A percentile compares a stretch with the other conserved stretches of the same genome.
Conservation (phyloP, 2,329 filamentous ascomycete genomes). For the Neopestalotiopsis sp. region DNA sequence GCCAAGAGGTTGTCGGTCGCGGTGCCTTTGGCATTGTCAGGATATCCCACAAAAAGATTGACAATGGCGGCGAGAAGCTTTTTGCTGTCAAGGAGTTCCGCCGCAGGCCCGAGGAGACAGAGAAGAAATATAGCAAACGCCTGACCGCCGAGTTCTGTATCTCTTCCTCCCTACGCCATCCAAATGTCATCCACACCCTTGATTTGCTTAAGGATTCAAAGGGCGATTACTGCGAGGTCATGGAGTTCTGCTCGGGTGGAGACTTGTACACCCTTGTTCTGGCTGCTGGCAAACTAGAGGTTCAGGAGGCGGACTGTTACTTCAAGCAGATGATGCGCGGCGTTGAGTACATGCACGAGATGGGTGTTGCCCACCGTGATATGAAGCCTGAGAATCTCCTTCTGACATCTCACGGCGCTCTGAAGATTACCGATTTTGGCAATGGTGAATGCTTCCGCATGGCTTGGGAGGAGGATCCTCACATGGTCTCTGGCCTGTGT, state of each 20-base stretch:
- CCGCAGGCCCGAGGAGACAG: conserved; percentile 88
- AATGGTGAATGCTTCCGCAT: conserved; percentile 99
- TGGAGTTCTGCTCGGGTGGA: conserved; percentile 98
- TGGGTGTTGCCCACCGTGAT: conserved; percentile 97
- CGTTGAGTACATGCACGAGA: conserved; percentile 98
- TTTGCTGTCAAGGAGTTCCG: conserved; percentile 99
- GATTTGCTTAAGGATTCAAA: conserved; percentile 95
- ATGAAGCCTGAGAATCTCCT: conserved; percentile 96
- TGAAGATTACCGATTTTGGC: conserved; percentile 98
- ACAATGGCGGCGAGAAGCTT: conserved; percentile 81
- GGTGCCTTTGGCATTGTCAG: conserved; percentile 97
- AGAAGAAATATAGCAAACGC: conserved; percentile 97
- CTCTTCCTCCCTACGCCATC: conserved; percentile 93
- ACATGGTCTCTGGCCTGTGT: conserved; percentile 97
- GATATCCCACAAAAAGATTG: conserved; percentile 94
- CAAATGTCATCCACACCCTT: conserved; percentile 97
- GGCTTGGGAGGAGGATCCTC: conserved; percentile 98
- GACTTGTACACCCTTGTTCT: conserved; percentile 95
- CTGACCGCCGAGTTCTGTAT: conserved; percentile 98
- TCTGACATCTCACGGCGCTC: conserved; percentile 85
- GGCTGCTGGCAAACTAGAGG: conserved; percentile 88
- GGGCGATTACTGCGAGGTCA: conserved; percentile 97
- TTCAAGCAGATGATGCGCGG: conserved; percentile 99
- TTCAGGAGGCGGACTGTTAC: conserved; percentile 93
- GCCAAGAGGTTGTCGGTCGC: conserved; percentile 93